Conservation (phyloP, 164 flowering plant genomes). For the Stephania yunnanensis region DNA sequence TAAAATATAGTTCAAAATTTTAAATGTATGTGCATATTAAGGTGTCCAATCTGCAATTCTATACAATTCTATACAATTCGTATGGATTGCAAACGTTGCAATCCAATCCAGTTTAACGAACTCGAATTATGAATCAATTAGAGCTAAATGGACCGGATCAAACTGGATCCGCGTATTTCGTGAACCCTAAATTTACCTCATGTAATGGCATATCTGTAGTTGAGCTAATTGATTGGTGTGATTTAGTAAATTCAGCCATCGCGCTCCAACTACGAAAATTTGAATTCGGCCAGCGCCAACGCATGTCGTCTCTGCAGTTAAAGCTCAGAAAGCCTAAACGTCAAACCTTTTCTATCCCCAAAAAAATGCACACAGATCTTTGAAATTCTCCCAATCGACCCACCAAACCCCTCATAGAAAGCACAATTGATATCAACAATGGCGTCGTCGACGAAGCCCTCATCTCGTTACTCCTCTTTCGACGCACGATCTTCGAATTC, state of each 20-base stretch:
- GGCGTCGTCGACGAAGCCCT: conserved; percentile 33
- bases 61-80: too few relatives aligned
- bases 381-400: neutral
- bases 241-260: neutral
- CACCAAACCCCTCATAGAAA: neutral
- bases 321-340: neutral
- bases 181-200: too few relatives aligned
- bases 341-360: neutral
- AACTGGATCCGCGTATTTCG: too few relatives aligned
- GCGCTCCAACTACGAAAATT: neutral
- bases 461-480: conserved; percentile 58
- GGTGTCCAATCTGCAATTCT: too few relatives aligned
- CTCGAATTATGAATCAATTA: too few relatives aligned
- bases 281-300: conserved; percentile 9
- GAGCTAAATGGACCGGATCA: too few relatives aligned
- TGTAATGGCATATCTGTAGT: neutral
- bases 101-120: too few relatives aligned
- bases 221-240: neutral
- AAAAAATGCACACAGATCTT: neutral
- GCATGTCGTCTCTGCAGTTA: neutral
- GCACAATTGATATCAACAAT: conserved; percentile 15
- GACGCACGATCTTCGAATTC: conserved; percentile 55
- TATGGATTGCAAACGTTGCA: too few relatives aligned
- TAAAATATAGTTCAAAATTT: too few relatives aligned
- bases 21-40: too few relatives aligned